phyloP scores from a whole-genome alignment of 148 eudicot species.

The Rhododendron molle region DNA sequence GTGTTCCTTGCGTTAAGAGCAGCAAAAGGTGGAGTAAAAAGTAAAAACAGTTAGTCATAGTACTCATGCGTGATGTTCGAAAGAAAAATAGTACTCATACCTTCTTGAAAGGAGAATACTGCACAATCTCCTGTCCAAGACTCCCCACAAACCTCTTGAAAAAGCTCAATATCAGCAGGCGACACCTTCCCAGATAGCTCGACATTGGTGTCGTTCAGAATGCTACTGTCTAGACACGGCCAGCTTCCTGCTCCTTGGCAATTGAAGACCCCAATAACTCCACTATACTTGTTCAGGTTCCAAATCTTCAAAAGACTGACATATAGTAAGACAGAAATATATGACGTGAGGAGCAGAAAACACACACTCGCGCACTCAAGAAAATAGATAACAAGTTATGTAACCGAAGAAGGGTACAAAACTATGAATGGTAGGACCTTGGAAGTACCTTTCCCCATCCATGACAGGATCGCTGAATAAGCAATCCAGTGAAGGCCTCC shows the following conservation, averaged over 20 bases:
- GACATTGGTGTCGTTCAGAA: background rate
- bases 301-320: constrained; percentile 39
- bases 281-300: constrained; percentile 42
- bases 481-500: constrained; percentile 36
- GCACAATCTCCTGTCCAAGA: constrained; percentile 37
- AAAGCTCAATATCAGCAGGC: constrained; percentile 34
- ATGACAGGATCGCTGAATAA: constrained; percentile 39
- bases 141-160: constrained; percentile 31
- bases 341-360: background rate
- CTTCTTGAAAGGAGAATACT: constrained; percentile 30
- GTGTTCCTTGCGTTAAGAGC: background rate
- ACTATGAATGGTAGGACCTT: background rate
- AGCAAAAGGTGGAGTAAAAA: background rate
- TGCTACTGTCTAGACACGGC: constrained; percentile 22
- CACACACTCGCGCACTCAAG: background rate
- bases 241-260: constrained; percentile 54
- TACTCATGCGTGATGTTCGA: background rate
- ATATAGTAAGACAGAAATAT: background rate
- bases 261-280: constrained; percentile 39
- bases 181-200: constrained; percentile 24
- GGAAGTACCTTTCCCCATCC: constrained; percentile 29
- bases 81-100: constrained; percentile 8
- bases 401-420: background rate
- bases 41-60: background rate
- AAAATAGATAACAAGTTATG: background rate